Conservation (phyloP, 176 grass and related monocot genomes). For the Raddia distichophylla region DNA sequence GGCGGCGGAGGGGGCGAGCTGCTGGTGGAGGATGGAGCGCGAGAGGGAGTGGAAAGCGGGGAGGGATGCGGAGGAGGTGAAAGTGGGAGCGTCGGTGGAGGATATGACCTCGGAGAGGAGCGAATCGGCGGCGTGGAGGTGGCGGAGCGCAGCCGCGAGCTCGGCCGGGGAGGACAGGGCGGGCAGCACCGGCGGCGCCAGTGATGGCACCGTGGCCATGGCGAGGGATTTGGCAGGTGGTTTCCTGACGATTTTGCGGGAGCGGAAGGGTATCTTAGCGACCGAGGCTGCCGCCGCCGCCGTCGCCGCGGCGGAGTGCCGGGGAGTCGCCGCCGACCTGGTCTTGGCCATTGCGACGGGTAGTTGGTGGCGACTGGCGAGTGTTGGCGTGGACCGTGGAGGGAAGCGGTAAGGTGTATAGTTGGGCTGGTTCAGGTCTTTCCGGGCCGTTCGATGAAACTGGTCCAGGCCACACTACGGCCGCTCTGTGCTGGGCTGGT, state of each 20-base stretch:
- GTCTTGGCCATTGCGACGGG: background rate
- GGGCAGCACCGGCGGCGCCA: background rate
- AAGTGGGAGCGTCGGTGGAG: slow-evolving; percentile 44
- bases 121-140: slow-evolving; percentile 50
- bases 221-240: slow-evolving; percentile 16
- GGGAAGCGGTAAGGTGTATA: too few relatives aligned
- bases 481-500: too few relatives aligned
- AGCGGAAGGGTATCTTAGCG: slow-evolving; percentile 47
- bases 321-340: slow-evolving; percentile 11
- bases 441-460: too few relatives aligned
- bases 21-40: slow-evolving; percentile 63
- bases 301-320: background rate
- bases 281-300: background rate
- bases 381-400: too few relatives aligned
- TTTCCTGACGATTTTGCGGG: slow-evolving; percentile 52
- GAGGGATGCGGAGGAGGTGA: slow-evolving; percentile 39
- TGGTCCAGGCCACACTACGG: too few relatives aligned
- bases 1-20: slow-evolving; percentile 56
- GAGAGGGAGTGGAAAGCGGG: slow-evolving; percentile 68
- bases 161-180: slow-evolving; percentile 32
- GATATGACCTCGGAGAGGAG: slow-evolving; percentile 49
- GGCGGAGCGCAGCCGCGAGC: slow-evolving; percentile 36
- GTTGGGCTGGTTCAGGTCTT: too few relatives aligned
- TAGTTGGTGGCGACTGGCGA: too few relatives aligned
- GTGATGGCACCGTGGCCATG: background rate